Evolutionary conservation across 139 green algal genomes (phyloP).

Genomic region (Auxenochlorella pyrenoidosa): DNA sequence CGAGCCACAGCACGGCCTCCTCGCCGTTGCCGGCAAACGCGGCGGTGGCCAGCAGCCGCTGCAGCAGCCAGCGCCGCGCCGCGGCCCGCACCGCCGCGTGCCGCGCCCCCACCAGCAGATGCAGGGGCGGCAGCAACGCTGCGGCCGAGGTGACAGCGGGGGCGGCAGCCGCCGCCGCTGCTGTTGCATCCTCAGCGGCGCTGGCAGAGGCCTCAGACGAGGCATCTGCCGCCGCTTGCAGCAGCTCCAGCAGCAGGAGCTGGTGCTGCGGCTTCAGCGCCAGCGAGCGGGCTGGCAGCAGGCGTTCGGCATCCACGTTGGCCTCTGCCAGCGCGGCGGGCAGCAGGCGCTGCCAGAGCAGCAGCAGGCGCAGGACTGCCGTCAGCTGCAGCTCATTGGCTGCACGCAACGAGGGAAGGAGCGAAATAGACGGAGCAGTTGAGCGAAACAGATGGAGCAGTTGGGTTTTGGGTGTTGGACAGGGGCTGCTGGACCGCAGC

Average conservation of each 20-base stretch:
- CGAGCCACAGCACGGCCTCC: conserved; percentile 60
- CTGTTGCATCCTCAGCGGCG: neutral
- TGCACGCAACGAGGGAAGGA: neutral
- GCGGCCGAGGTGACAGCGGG: neutral
- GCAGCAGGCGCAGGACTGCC: conserved; percentile 41
- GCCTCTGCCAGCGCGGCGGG: conserved; percentile 54
- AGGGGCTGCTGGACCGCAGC: too few relatives aligned
- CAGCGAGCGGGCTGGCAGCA: conserved; percentile 42
- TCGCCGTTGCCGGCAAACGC: conserved; percentile 32
- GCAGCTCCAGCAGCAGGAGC: conserved; percentile 22
- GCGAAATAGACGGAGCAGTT: too few relatives aligned
- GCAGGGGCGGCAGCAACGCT: conserved; percentile 1
- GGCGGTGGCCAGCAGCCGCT: conserved; percentile 25
- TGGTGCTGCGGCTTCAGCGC: conserved; percentile 23
- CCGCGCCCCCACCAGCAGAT: conserved; percentile 38
- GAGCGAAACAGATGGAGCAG: too few relatives aligned
- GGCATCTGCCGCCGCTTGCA: neutral
- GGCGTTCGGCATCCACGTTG: conserved; percentile 45
- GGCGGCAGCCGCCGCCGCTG: neutral
- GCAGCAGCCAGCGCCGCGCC: conserved; percentile 20
- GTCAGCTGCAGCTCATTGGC: conserved; percentile 41
- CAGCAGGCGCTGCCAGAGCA: conserved; percentile 44
- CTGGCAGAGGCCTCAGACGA: neutral
- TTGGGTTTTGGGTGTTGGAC: too few relatives aligned
- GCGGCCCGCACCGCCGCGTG: conserved; percentile 9